phyloP scores from a whole-genome alignment of 2,329 filamentous ascomycete genomes.

The Cercospora brassicicola region DNA sequence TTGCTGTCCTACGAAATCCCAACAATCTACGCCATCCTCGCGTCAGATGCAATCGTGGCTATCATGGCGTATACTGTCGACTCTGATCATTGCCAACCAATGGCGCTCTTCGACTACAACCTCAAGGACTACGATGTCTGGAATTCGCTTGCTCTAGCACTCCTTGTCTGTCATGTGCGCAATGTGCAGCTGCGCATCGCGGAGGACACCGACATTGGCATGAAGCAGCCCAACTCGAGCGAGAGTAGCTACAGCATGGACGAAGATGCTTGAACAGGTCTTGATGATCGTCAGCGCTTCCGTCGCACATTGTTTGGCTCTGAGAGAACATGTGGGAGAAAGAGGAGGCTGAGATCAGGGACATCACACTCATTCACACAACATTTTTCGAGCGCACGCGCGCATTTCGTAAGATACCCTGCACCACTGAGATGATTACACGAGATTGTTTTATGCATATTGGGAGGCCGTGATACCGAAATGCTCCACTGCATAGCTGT shows the following conservation, averaged over 20 bases:
- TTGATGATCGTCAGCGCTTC: background rate
- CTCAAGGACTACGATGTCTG: conserved; percentile 59
- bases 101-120: conserved; percentile 57
- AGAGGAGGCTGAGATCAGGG: background rate
- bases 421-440: conserved; percentile 2
- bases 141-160: conserved; percentile 59
- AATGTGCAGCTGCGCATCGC: conserved; percentile 52
- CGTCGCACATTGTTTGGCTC: background rate
- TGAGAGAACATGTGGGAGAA: background rate
- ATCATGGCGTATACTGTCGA: conserved; percentile 54
- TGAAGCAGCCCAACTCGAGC: conserved; percentile 8
- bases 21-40: conserved; percentile 57
- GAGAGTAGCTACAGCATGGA: conserved; percentile 1
- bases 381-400: background rate
- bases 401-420: conserved; percentile 1
- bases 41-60: conserved; percentile 54
- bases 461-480: background rate
- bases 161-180: conserved; percentile 56
- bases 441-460: background rate
- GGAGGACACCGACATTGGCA: conserved; percentile 36
- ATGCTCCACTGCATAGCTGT: background rate
- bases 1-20: conserved; percentile 42
- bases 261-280: conserved; percentile 4
- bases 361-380: background rate
- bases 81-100: conserved; percentile 36